These are phyloP conservation scores for Gillenia trifoliata DNA, from an alignment of 306 rosid species.

Conservation along the genomic window DNA sequence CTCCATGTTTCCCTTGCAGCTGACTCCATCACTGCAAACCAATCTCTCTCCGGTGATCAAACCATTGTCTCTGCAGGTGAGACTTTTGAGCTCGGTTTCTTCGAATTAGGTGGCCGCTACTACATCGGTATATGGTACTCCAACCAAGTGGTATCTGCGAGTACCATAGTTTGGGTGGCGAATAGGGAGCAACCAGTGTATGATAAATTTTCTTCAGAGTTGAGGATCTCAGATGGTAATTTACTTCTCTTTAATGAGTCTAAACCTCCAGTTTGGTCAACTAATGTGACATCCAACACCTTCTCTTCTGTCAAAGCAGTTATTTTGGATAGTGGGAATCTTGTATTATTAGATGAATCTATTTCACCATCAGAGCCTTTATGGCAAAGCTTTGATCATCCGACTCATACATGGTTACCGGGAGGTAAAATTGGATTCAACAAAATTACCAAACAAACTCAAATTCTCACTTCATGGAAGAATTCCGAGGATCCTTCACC, in stretches of 20 bases:
- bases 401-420: slow-evolving; percentile 53
- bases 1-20: slow-evolving; percentile 24
- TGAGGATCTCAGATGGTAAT: slow-evolving; percentile 37
- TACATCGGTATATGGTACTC: slow-evolving; percentile 66
- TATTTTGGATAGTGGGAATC: slow-evolving; percentile 27
- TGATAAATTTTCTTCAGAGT: slow-evolving; percentile 33
- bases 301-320: slow-evolving; percentile 14
- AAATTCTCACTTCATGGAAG: slow-evolving; percentile 60
- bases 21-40: slow-evolving; percentile 42
- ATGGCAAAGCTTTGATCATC: slow-evolving; percentile 68
- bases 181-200: slow-evolving; percentile 50
- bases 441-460: slow-evolving; percentile 33
- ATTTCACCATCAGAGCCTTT: slow-evolving; percentile 6
- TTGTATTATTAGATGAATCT: slow-evolving; percentile 22
- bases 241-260: slow-evolving; percentile 40
- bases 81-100: slow-evolving; percentile 53
- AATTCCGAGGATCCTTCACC: slow-evolving; percentile 26
- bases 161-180: slow-evolving; percentile 57
- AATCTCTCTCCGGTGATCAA: slow-evolving; percentile 52
- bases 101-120: slow-evolving; percentile 43
- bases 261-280: slow-evolving; percentile 51
- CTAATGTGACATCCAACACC: slow-evolving; percentile 33
- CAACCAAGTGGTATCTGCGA: neutral
- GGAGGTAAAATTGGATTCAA: slow-evolving; percentile 38
- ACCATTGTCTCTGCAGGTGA: slow-evolving; percentile 44